These are phyloP conservation scores for Hymenoscyphus albidus DNA, from an alignment of 2,329 filamentous ascomycete genomes.

Conservation along the genomic window DNA sequence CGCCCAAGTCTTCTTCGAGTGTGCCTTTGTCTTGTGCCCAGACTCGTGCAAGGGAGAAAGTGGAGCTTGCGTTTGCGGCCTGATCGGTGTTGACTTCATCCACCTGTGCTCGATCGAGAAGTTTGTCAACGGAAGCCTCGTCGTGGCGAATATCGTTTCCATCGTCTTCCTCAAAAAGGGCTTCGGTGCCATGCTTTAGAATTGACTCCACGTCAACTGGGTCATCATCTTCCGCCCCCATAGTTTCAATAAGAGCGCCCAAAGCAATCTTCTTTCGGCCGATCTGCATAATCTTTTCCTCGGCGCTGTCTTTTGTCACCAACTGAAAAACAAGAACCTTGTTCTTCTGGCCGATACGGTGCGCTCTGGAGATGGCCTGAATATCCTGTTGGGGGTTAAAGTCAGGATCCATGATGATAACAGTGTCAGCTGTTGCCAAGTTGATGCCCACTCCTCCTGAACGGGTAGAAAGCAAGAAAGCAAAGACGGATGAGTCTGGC, in stretches of 20 bases:
- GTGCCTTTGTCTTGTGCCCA: conserved; percentile 80
- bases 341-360: conserved; percentile 93
- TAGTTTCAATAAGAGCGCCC: conserved; percentile 87
- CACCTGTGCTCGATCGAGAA: conserved; percentile 81
- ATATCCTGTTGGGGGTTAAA: conserved; percentile 83
- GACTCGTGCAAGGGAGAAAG: conserved; percentile 85
- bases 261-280: conserved; percentile 94
- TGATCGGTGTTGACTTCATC: conserved; percentile 66
- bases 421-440: conserved; percentile 91
- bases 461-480: conserved; percentile 87
- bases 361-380: conserved; percentile 88
- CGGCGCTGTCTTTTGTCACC: conserved; percentile 81
- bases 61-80: conserved; percentile 64
- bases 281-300: conserved; percentile 95
- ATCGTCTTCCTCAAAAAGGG: conserved; percentile 75
- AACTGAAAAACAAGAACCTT: conserved; percentile 95
- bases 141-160: conserved; percentile 79
- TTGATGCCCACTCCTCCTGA: conserved; percentile 98
- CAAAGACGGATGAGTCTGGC: conserved; percentile 76
- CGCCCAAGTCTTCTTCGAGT: conserved; percentile 60
- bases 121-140: conserved; percentile 73
- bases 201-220: conserved; percentile 82
- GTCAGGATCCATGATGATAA: conserved; percentile 71
- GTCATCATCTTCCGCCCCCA: conserved; percentile 78
- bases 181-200: conserved; percentile 79